phyloP scores from a whole-genome alignment of 2,329 filamentous ascomycete species.

The Canariomyces notabilis region DNA sequence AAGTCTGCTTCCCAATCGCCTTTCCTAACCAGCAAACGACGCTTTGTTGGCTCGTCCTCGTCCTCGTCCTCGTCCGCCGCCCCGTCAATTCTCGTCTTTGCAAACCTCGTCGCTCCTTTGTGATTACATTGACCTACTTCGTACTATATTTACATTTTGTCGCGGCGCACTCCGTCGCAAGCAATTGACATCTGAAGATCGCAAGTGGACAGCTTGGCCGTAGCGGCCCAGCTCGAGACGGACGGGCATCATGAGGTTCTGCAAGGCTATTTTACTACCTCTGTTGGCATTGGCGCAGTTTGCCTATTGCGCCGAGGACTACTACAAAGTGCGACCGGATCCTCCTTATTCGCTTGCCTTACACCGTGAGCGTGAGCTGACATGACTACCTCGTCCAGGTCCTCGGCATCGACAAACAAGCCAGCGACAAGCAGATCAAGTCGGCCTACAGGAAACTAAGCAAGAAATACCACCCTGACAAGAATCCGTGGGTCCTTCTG shows the following conservation, averaged over 20 bases:
- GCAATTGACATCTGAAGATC: conserved; percentile 7
- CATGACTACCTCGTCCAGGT: conserved; percentile 45
- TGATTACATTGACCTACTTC: too few relatives aligned
- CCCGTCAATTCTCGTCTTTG: not conserved
- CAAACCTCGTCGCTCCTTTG: conserved; percentile 20
- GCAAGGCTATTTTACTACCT: conserved; percentile 44
- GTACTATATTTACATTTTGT: too few relatives aligned
- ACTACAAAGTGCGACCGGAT: conserved; percentile 60
- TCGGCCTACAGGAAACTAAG: conserved; percentile 85
- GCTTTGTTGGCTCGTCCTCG: not conserved
- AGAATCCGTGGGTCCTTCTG: conserved; percentile 71
- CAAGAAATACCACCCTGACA: conserved; percentile 96
- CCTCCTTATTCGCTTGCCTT: not conserved
- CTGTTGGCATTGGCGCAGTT: conserved; percentile 51
- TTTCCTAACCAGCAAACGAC: not conserved
- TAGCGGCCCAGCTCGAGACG: conserved; percentile 9
- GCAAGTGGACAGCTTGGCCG: conserved; percentile 15
- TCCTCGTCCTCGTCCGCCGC: too few relatives aligned
- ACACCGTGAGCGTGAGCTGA: not conserved
- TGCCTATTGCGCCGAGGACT: conserved; percentile 61
- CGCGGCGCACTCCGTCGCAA: not conserved
- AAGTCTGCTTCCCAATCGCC: conserved; percentile 15
- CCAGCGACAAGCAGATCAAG: conserved; percentile 85
- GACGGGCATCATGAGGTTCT: conserved; percentile 46
- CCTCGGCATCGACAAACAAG: conserved; percentile 72